These are phyloP conservation scores for Cenchrus americanus DNA, from an alignment of 176 grass and related monocot species.

Conservation along the genomic window DNA sequence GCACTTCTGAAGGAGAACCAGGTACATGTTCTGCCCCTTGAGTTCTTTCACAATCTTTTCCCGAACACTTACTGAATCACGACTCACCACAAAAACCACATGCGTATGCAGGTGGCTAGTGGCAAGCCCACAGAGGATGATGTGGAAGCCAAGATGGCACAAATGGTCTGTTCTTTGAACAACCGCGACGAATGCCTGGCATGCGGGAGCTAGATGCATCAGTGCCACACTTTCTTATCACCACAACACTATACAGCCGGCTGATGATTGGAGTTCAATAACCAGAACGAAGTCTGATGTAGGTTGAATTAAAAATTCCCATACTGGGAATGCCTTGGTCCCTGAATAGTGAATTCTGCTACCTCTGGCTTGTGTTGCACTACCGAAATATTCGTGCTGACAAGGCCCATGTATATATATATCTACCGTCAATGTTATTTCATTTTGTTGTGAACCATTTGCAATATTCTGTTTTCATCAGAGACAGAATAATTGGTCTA, in stretches of 20 bases:
- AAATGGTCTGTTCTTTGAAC: constrained; percentile 92
- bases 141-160: constrained; percentile 86
- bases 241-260: constrained; percentile 13
- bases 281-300: constrained; percentile 2
- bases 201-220: constrained; percentile 74
- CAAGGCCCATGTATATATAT: constrained; percentile 40
- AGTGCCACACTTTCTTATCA: constrained; percentile 1
- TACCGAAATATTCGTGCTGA: constrained; percentile 14
- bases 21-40: not conserved
- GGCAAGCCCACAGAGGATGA: constrained; percentile 54
- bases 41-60: not conserved
- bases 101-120: constrained; percentile 41
- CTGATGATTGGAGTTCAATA: constrained; percentile 42
- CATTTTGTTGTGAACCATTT: not conserved
- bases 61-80: not conserved
- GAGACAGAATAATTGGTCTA: not conserved
- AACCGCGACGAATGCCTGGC: constrained; percentile 87
- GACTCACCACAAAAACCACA: constrained; percentile 8
- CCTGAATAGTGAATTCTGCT: not conserved
- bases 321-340: constrained; percentile 1
- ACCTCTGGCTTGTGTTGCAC: constrained; percentile 23
- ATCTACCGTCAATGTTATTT: constrained; percentile 12
- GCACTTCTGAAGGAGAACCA: constrained; percentile 60
- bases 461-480: not conserved
- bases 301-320: constrained; percentile 15